Conservation (phyloP, 108 stramenopile species). For the Aurantiochytrium sp. region DNA sequence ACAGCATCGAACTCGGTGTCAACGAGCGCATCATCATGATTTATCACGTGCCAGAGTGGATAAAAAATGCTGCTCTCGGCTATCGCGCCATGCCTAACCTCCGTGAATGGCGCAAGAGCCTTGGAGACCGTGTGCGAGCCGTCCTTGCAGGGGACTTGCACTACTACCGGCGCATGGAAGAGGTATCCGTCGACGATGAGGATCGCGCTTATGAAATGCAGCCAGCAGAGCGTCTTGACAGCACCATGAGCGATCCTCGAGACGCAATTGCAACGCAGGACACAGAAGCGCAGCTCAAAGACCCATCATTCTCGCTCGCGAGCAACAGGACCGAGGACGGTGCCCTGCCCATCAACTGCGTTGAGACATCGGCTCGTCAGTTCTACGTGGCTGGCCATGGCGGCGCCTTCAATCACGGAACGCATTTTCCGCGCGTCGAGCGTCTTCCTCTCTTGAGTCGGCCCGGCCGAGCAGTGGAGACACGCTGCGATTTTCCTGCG, state of each 20-base stretch:
- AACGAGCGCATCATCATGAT: not conserved
- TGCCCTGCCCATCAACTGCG: not conserved
- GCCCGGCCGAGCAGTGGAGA: not conserved
- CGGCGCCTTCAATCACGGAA: not conserved
- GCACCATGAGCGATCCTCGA: not conserved
- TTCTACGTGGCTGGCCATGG: not conserved
- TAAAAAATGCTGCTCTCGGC: not conserved
- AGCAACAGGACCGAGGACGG: not conserved
- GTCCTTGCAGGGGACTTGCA: not conserved
- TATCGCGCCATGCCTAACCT: not conserved
- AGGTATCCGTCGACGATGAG: not conserved
- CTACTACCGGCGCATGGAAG: conserved; percentile 9
- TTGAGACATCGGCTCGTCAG: not conserved
- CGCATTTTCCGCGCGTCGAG: not conserved
- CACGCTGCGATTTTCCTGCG: not conserved
- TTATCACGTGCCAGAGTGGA: conserved; percentile 5
- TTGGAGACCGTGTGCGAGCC: not conserved
- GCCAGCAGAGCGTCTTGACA: not conserved
- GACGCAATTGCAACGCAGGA: too few species aligned
- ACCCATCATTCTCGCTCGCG: not conserved
- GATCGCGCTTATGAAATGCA: not conserved
- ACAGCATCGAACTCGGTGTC: not conserved
- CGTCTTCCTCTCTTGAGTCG: not conserved
- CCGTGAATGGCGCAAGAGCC: not conserved
- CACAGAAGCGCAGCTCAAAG: too few species aligned